Evolutionary conservation across 768 basidiomycete genomes (phyloP), one percentile per base, ranked within the genome.

Genomic region (Mycena sanguinolenta): DNA sequence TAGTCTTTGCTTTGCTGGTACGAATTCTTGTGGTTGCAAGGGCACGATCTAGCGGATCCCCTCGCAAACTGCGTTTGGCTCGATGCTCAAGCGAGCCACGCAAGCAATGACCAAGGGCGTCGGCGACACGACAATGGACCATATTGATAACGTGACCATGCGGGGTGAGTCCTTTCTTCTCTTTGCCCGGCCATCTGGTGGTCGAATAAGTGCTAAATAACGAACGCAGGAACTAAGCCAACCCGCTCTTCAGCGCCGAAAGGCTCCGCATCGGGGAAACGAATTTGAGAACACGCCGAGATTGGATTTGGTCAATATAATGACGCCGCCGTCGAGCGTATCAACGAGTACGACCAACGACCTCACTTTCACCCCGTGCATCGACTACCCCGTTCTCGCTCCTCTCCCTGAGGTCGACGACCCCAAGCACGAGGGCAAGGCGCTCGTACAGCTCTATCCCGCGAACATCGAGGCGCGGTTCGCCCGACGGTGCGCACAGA

Each of bases 261-360:
- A 64, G 63, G 50, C 52, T 8, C 63, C 63, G 9, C 63, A 64
- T n/a, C 21, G 63, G 16, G 62, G 63, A 1, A 64, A 64, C 63
- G 63, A 52, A 17, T 64, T 64, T 38, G 63, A 64, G 38, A 64
- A 64, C 38, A 36, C 63, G 50, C 63, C 63, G 23, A n/a, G 63
- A 25, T 34, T 64, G 50, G 52, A 64, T 27, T 34, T 64, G 32
- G 63, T 64, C 21, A 52, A 64, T 52, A 64, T 16, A 64, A 64
- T 16, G 63, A 52, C 36, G 34, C 63, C 27, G 63, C 53, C 36
- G 4, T 64, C n/a, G 52, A 25, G 25, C 50, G 63, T 25, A 64
- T 64, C 63, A 64, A 64, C 63, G 63, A 64, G 27, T 64, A 39
- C 28, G 52, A 64, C 53, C 8, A 64, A 64, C 17, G 63, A 52